These are phyloP conservation scores for Cercospora canescens DNA, from an alignment of 2,329 filamentous ascomycete genomes.

Conservation along the genomic window DNA sequence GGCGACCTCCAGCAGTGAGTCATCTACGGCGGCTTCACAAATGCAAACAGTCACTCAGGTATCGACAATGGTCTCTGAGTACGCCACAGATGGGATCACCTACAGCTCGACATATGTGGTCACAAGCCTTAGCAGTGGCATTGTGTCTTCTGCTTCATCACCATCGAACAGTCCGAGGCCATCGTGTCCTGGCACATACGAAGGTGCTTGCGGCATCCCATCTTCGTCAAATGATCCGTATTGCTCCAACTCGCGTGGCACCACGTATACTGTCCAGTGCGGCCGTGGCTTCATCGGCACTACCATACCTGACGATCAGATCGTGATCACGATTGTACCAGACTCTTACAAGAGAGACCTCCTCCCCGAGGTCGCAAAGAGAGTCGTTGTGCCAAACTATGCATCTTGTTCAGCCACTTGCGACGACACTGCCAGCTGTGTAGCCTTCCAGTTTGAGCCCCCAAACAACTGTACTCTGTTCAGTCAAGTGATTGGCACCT, in stretches of 20 bases:
- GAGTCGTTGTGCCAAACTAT: slow-evolving; percentile 17
- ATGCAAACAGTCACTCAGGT: too few relatives aligned
- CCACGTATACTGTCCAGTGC: slow-evolving; percentile 8
- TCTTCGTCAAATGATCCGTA: background rate
- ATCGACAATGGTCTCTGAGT: slow-evolving; percentile 1
- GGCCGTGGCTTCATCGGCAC: slow-evolving; percentile 12
- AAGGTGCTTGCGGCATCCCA: slow-evolving; percentile 1
- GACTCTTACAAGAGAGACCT: slow-evolving; percentile 5
- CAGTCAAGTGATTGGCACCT: slow-evolving; percentile 30
- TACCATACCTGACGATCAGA: slow-evolving; percentile 8
- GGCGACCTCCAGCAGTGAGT: background rate
- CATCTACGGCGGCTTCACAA: too few relatives aligned
- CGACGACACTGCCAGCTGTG: slow-evolving; percentile 28
- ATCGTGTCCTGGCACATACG: slow-evolving; percentile 6
- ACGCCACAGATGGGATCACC: slow-evolving; percentile 5
- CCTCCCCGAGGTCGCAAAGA: slow-evolving; percentile 5
- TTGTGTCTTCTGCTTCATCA: background rate
- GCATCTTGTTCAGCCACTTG: slow-evolving; percentile 26
- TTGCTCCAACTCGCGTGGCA: slow-evolving; percentile 8
- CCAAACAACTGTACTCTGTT: slow-evolving; percentile 32
- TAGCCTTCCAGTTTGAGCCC: slow-evolving; percentile 32
- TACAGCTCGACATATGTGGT: slow-evolving; percentile 2
- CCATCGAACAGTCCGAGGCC: background rate
- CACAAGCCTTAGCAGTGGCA: background rate
- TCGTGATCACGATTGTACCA: background rate